Evolutionary conservation across 805 yeast genomes (phyloP).

Genomic region (Candida patagonica): DNA sequence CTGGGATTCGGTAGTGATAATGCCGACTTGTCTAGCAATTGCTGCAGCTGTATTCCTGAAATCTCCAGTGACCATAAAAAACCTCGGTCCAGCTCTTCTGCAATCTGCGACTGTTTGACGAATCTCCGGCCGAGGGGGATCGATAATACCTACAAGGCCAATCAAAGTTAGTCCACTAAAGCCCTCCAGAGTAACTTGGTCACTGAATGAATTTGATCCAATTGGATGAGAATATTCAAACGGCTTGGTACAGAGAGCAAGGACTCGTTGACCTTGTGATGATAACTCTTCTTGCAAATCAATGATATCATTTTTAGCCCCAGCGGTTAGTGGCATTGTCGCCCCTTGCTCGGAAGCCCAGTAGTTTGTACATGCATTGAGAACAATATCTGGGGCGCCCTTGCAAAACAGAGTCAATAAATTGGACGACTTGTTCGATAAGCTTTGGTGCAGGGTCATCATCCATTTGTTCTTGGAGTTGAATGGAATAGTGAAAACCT

Average conservation of each 20-base stretch:
- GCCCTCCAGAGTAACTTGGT: conserved; percentile 1
- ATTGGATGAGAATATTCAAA: conserved; percentile 4
- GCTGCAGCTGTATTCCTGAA: conserved; percentile 43
- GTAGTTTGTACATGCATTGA: conserved; percentile 24
- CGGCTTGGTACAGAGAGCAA: conserved; percentile 7
- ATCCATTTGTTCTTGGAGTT: conserved; percentile 37
- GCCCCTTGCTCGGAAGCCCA: conserved; percentile 3
- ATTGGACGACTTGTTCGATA: conserved; percentile 24
- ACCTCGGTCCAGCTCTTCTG: conserved; percentile 85
- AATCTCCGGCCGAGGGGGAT: conserved; percentile 89
- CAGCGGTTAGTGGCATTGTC: conserved; percentile 4
- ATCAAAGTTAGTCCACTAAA: conserved; percentile 51
- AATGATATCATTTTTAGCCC: neutral
- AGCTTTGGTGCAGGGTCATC: conserved; percentile 14
- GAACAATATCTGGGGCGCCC: conserved; percentile 40
- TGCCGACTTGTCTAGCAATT: conserved; percentile 51
- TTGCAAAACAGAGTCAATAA: conserved; percentile 17
- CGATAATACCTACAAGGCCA: conserved; percentile 90
- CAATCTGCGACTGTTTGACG: conserved; percentile 60
- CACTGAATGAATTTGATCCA: conserved; percentile 6
- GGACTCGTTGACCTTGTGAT: conserved; percentile 13
- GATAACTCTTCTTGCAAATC: conserved; percentile 12
- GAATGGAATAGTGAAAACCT: conserved; percentile 27
- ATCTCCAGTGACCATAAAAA: conserved; percentile 88
- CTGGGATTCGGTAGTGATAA: conserved; percentile 8